A percentile compares a stretch with the other conserved stretches of the same genome.
Evolutionary conservation across 2,329 filamentous ascomycete genomes (phyloP).

Genomic region (Zelopaecilomyces penicillatus): DNA sequence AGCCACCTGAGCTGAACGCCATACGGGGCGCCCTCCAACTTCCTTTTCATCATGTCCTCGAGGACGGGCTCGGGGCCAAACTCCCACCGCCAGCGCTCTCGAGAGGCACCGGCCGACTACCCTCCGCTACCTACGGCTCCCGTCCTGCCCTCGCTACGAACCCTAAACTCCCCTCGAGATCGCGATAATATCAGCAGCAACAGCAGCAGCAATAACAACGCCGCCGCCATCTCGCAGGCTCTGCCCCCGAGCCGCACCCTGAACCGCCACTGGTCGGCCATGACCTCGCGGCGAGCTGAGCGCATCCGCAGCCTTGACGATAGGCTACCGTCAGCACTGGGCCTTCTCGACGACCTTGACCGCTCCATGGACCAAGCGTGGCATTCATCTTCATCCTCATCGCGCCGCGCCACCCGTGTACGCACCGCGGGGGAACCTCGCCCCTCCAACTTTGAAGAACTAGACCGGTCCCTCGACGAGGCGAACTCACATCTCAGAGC

Average conservation of each 20-base stretch:
- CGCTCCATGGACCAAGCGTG: slow-evolving; percentile 19
- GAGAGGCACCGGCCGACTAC: slow-evolving; percentile 22
- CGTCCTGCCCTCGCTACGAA: slow-evolving; percentile 24
- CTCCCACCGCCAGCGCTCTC: slow-evolving; percentile 22
- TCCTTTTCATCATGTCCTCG: slow-evolving; percentile 20
- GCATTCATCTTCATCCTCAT: slow-evolving; percentile 9
- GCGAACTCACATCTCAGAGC: slow-evolving; percentile 36
- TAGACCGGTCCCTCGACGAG: slow-evolving; percentile 32
- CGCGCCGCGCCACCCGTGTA: slow-evolving; percentile 17
- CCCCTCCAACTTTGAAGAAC: slow-evolving; percentile 25
- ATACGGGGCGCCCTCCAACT: not conserved
- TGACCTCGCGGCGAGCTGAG: slow-evolving; percentile 25
- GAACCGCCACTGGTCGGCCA: slow-evolving; percentile 17
- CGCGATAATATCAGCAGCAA: slow-evolving; percentile 14
- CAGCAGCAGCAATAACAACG: not conserved
- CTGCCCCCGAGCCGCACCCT: slow-evolving; percentile 7
- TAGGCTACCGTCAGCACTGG: slow-evolving; percentile 8
- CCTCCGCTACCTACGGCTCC: slow-evolving; percentile 24
- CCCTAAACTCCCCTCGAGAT: slow-evolving; percentile 20
- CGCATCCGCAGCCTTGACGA: slow-evolving; percentile 28
- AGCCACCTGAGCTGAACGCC: not conserved
- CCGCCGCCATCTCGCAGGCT: slow-evolving; percentile 11
- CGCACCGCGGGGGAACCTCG: slow-evolving; percentile 17
- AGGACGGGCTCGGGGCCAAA: slow-evolving; percentile 23
- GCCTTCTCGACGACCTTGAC: slow-evolving; percentile 19